Base-by-base conservation (phyloP, 352 stramenopile genomes). In the Saprolegnia parasitica region DNA sequence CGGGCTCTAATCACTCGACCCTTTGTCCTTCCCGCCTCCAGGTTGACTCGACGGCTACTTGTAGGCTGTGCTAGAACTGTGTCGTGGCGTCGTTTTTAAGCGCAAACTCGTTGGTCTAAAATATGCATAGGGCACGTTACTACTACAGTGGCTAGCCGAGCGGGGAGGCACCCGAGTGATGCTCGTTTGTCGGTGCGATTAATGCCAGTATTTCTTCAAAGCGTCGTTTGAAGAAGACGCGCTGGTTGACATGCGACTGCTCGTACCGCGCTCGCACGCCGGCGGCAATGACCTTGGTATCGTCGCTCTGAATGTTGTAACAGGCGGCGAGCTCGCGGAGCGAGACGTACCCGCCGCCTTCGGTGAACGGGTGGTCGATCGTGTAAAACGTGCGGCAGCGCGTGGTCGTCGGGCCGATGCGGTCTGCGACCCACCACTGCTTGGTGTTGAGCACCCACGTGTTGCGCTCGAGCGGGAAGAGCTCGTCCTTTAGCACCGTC, bases 381-480 rank as follows among this genome's bases (percentile, higher is more conserved):
- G 40, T 58, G 8, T 61, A 68, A 18, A 61, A 68, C 10, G 21
- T 46, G 2, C 62, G 26, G 40, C 50, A n/a, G 20, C 62, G 46
- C 4, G 62, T 68, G 16, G n/a, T 26, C 26, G 40, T 26, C 10
- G 62, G n/a, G 1, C 11, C 40, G 9, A 45, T 18, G 40, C 62
- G 62, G 32, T 52, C 40, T 46, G 62, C 62, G 15, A 68, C 46
- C 2, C 50, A 21, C 62, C 62, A 68, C 32, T 61, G 37, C 26
- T 60, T 68, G 23, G 62, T 68, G 37, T 58, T 16, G 16, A 57
- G 15, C 15, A 47, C 47, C 62, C 62, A 68, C 45, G 40, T 67
- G 16, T 58, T 56, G 16, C 39, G 39, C 21, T 67, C 61, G 3
- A 37, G 32, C 11, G 61, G 61, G 37, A 61, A 39, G 5, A 42